Evolutionary conservation across 2,329 filamentous ascomycete species (phyloP).

Genomic region (Cercospora beticola): DNA sequence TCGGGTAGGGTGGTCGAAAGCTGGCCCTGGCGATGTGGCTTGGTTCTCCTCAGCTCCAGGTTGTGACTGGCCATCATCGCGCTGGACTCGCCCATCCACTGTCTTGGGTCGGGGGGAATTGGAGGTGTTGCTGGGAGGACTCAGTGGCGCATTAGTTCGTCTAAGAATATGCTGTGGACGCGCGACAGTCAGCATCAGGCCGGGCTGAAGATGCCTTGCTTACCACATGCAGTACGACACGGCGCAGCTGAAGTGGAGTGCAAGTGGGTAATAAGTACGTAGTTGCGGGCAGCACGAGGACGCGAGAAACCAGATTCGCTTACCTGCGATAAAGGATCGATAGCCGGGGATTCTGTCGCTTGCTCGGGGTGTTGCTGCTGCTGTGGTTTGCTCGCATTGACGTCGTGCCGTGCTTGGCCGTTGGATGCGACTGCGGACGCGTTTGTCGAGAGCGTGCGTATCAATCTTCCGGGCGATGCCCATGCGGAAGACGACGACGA

Average conservation of each 20-base stretch:
- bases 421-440: slow-evolving; percentile 17
- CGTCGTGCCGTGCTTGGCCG: slow-evolving; percentile 21
- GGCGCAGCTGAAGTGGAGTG: slow-evolving; percentile 9
- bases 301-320: slow-evolving; percentile 30
- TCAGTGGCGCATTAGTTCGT: slow-evolving; percentile 61
- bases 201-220: not conserved
- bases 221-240: slow-evolving; percentile 4
- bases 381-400: slow-evolving; percentile 17
- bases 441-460: slow-evolving; percentile 28
- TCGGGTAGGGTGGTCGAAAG: slow-evolving; percentile 20
- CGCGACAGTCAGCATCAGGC: slow-evolving; percentile 24
- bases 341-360: slow-evolving; percentile 47
- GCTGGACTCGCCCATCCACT: slow-evolving; percentile 26
- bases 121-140: slow-evolving; percentile 38
- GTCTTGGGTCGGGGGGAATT: slow-evolving; percentile 41
- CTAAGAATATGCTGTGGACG: slow-evolving; percentile 56
- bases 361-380: slow-evolving; percentile 19
- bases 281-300: slow-evolving; percentile 2
- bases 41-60: slow-evolving; percentile 17
- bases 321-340: slow-evolving; percentile 69
- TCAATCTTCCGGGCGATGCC: slow-evolving; percentile 29
- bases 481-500: slow-evolving; percentile 21
- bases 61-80: slow-evolving; percentile 22
- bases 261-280: slow-evolving; percentile 8
- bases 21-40: slow-evolving; percentile 18